Evolutionary conservation across 192 early-diverging fungal species (phyloP), one percentile per base, ranked within the genome.

Genomic region (Coemansia sp.): DNA sequence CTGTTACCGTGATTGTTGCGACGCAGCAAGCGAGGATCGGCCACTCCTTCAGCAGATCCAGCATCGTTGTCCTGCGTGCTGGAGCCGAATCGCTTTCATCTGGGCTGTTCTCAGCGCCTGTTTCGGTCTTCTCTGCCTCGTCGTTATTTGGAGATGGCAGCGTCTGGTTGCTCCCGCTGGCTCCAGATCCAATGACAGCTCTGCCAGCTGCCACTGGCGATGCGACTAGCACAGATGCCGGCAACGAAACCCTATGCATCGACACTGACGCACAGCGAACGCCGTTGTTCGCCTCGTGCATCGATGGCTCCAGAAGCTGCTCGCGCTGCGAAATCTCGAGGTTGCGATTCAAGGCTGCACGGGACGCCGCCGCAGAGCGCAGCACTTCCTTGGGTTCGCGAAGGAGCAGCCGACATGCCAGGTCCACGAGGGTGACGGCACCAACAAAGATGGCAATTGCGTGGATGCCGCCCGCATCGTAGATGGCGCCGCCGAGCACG

Each of bases 361-460:
- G 60, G 4, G 74, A 71, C 15, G 62, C 33, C 8, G 14, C 27
- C 3, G 47, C 61, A 13, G 61, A 54, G 20, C n/a, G n/a, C n/a
- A 41, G 36, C 19, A 71, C 45, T 2, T 61, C 37, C 42, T 70
- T 72, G 9, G 89, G 84, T 62, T 92, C 90, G 9, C 74, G 73
- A 19, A 92, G 75, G 62, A 87, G 68, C 28, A 87, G 59, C 17
- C 87, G 83, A 52, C 75, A 81, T 25, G 85, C 52, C 53, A 92
- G 83, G 55, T 91, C 87, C 11, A 88, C 30, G 9, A 66, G 64
- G 1, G 85, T 81, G 20, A 92, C 69, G 3, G 60, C 85, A 20
- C 80, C 85, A 33, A 86, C 86, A 68, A 92, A 88, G 17, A 87
- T 82, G 50, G 90, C 89, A 19, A 89, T 89, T 10, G 87, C 84